Base-by-base conservation (phyloP, 306 rosid species). In the Corylus heterophylla region DNA sequence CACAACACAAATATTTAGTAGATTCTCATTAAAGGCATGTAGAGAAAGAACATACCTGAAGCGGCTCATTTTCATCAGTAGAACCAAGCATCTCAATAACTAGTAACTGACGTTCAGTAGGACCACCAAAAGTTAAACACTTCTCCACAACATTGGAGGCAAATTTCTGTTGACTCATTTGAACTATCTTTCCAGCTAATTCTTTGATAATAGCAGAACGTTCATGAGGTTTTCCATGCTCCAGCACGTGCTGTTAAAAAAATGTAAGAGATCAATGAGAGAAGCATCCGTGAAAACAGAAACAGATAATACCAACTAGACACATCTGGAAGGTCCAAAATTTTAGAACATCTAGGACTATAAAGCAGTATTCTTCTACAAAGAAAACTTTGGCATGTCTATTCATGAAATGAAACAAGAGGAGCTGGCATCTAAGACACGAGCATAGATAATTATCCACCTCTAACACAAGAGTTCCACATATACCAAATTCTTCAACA, bases 81-180 rank as follows among this genome's bases (percentile, higher is more conserved):
- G 97, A 54, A 35, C 98, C 98, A 88, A 94, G 97, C 98, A 94
- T 94, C 88, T 94, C 97, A 74, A 79, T 89, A 76, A 94, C 97
- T 8, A 94, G 89, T 49, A 94, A 69, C 78, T 88, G 93, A 22
- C 98, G 95, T 73, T 94, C 97, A 12, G 89, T 70, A 35, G 97
- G 97, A 76, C 97, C 97, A 0, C 98, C 92, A 82, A 92, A 92
- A 79, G 93, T 85, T 88, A 94, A 83, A 78, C 97, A 94, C 74
- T 94, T 92, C 87, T 92, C 98, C 50, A 91, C 92, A 20, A 94
- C 98, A 82, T 94, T 94, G 18, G 98, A 94, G 49, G 98, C 98
- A 87, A 94, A 94, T 88, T 94, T 94, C 88, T 94, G 98, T 85
- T 91, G 97, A 80, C 98, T 94, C 98, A 94, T 94, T 84, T 86